These are phyloP conservation scores for Bifiguratus adelaidae DNA, from an alignment of 192 early-diverging fungal genomes.

Conservation along the genomic window DNA sequence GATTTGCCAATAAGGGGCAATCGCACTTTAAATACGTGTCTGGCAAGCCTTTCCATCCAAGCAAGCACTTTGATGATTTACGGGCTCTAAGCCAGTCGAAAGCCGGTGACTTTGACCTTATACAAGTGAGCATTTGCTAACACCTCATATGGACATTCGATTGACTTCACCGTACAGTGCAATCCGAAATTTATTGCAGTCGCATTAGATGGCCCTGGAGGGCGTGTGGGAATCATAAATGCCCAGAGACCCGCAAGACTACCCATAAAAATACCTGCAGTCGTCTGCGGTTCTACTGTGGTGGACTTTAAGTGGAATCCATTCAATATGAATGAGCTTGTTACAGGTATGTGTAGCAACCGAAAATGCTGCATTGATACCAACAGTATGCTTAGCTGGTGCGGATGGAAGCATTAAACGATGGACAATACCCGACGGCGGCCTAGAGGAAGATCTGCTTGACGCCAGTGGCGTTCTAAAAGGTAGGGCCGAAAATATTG, in stretches of 20 bases:
- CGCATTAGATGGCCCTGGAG: constrained; percentile 66
- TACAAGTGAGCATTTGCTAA: constrained; percentile 35
- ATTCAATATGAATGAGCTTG: constrained; percentile 45
- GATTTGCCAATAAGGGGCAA: constrained; percentile 22
- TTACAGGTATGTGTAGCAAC: constrained; percentile 26
- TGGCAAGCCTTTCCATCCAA: constrained; percentile 45
- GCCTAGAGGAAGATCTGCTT: constrained; percentile 37
- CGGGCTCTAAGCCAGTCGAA: constrained; percentile 34
- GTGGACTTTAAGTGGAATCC: constrained; percentile 63
- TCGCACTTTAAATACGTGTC: constrained; percentile 50
- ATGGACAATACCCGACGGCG: constrained; percentile 42
- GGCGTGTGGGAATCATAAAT: constrained; percentile 63
- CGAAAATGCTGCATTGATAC: too few relatives aligned
- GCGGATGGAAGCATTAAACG: constrained; percentile 55
- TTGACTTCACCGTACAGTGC: constrained; percentile 14
- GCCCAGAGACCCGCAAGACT: constrained; percentile 57
- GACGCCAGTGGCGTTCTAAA: constrained; percentile 14
- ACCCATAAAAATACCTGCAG: constrained; percentile 38
- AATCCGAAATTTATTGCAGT: constrained; percentile 57
- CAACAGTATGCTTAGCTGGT: constrained; percentile 10
- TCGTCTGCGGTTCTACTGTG: constrained; percentile 51
- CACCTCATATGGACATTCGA: constrained; percentile 15
- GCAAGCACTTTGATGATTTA: constrained; percentile 57
- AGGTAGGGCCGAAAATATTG: constrained; percentile 6
- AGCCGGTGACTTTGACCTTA: constrained; percentile 37